Evolutionary conservation across 208 protist species (phyloP).

Genomic region (Trichomonas gallinae): DNA sequence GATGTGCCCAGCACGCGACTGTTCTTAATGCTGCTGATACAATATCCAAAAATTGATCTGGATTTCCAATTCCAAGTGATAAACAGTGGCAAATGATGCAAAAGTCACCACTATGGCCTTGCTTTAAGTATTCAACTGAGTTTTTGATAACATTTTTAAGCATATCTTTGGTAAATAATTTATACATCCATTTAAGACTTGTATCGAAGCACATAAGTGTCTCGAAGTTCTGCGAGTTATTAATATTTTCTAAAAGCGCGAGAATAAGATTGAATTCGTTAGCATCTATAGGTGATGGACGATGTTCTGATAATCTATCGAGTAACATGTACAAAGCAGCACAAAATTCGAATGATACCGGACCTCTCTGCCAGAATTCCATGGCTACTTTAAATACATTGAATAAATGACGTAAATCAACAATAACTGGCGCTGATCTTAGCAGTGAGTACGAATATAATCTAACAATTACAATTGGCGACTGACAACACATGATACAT

Average conservation of each 20-base stretch:
- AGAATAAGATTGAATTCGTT: neutral
- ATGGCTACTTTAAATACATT: neutral
- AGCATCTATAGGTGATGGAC: neutral
- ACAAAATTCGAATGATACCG: neutral
- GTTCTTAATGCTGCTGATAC: neutral
- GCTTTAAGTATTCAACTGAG: neutral
- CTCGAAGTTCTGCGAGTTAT: neutral
- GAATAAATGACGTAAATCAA: neutral
- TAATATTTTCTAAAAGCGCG: neutral
- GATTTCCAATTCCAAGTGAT: neutral
- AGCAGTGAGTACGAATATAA: neutral
- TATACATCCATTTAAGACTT: neutral
- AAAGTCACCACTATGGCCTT: neutral
- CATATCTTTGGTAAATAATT: neutral
- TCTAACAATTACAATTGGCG: neutral
- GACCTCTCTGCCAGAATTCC: neutral
- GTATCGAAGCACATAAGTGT: constrained; percentile 17
- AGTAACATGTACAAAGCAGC: neutral
- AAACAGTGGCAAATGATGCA: neutral
- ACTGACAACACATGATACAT: neutral
- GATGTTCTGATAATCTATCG: neutral
- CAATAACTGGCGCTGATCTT: neutral
- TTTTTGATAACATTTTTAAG: neutral
- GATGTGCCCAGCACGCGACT: neutral
- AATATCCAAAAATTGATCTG: neutral